These are phyloP conservation scores for Drechslerella dactyloides DNA, from an alignment of 2,329 filamentous ascomycete genomes.

Conservation along the genomic window DNA sequence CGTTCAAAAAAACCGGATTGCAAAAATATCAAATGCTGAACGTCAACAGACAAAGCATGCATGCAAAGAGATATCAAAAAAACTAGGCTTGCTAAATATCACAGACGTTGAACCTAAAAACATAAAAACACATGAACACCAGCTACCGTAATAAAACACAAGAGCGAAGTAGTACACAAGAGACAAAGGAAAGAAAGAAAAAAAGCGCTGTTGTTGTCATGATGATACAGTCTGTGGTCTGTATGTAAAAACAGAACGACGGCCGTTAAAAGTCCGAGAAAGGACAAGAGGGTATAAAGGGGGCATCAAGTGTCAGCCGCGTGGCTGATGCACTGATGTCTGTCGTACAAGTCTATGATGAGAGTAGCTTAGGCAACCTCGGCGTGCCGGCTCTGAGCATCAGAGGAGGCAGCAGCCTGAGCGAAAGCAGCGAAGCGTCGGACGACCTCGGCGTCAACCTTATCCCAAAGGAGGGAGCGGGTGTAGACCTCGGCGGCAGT, in stretches of 20 bases:
- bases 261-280: not conserved
- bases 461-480: conserved; percentile 89
- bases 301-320: conserved; percentile 26
- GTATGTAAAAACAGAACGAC: conserved; percentile 24
- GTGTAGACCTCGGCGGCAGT: conserved; percentile 88
- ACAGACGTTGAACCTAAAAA: conserved; percentile 21
- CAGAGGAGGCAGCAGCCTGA: conserved; percentile 52
- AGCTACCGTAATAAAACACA: conserved; percentile 14
- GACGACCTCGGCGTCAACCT: conserved; percentile 89
- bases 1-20: conserved; percentile 21
- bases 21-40: conserved; percentile 33
- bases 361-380: conserved; percentile 37
- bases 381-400: conserved; percentile 30
- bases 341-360: conserved; percentile 39
- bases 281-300: conserved; percentile 17
- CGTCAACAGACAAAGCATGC: conserved; percentile 15
- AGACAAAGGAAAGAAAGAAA: conserved; percentile 23
- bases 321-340: conserved; percentile 26
- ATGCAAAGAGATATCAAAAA: conserved; percentile 20
- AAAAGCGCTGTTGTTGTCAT: conserved; percentile 19
- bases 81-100: conserved; percentile 51
- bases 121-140: conserved; percentile 36
- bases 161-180: conserved; percentile 12
- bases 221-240: conserved; percentile 51
- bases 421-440: conserved; percentile 73